A percentile compares a stretch with the other conserved stretches of the same genome.
Evolutionary conservation across 306 rosid genomes (phyloP).

Genomic region (Casuarina cunninghamiana): DNA sequence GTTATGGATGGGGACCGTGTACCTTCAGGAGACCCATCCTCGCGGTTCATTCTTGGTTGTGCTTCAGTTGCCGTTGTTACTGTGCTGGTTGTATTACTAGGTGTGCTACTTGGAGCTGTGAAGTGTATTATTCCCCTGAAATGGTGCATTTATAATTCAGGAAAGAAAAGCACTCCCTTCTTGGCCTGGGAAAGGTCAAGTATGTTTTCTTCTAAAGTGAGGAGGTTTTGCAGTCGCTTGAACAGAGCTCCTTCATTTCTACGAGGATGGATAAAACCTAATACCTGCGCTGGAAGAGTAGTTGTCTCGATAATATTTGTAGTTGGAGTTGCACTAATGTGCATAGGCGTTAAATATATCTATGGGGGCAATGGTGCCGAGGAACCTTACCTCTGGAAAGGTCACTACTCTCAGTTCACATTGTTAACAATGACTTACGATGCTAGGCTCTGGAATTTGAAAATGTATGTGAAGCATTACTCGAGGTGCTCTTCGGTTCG

Average conservation of each 20-base stretch:
- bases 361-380: constrained; percentile 94
- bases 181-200: constrained; percentile 76
- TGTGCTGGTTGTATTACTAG: constrained; percentile 61
- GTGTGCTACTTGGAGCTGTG: constrained; percentile 79
- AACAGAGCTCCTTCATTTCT: constrained; percentile 67
- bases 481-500: constrained; percentile 90
- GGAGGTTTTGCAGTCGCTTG: constrained; percentile 83
- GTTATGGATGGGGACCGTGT: constrained; percentile 98
- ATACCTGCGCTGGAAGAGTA: constrained; percentile 75
- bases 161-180: constrained; percentile 53
- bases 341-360: constrained; percentile 66
- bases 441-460: constrained; percentile 95
- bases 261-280: constrained; percentile 69
- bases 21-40: constrained; percentile 81
- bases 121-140: constrained; percentile 81
- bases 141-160: constrained; percentile 61
- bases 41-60: constrained; percentile 75
- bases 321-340: constrained; percentile 72
- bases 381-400: constrained; percentile 73
- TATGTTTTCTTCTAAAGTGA: constrained; percentile 52
- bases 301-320: constrained; percentile 60
- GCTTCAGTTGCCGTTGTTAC: constrained; percentile 66
- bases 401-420: constrained; percentile 89
- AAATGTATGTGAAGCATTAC: constrained; percentile 87
- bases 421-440: constrained; percentile 93